Conservation (phyloP, 768 basidiomycete species). For the button mushroom (Agaricus bisporus) region DNA sequence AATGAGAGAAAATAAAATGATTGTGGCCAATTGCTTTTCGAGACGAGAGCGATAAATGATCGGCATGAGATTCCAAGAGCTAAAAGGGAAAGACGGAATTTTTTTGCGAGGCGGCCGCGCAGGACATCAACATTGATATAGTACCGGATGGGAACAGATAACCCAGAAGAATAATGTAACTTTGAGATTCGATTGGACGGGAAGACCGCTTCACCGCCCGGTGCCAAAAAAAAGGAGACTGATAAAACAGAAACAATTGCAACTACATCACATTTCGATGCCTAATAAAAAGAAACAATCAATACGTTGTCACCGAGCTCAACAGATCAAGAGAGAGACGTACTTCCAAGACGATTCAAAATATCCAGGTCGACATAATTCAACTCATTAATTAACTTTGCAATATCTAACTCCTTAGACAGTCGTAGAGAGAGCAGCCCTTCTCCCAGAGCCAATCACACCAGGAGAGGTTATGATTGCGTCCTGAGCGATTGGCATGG, state of each 20-base stretch:
- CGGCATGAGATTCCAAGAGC: not conserved
- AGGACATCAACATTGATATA: not conserved
- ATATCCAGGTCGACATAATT: constrained; percentile 6
- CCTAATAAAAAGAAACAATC: not conserved
- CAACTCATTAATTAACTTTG: not conserved
- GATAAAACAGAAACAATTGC: not conserved
- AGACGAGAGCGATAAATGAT: not conserved
- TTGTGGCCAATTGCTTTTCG: not conserved
- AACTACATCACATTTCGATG: constrained; percentile 7
- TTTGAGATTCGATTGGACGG: not conserved
- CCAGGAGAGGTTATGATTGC: constrained; percentile 10
- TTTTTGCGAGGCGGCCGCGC: not conserved
- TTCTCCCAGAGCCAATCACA: constrained; percentile 7
- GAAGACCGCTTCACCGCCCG: not conserved
- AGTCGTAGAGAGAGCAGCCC: not conserved
- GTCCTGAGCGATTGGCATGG: constrained; percentile 37
- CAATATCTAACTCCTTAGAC: not conserved
- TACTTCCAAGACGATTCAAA: constrained; percentile 9
- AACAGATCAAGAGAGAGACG: not conserved
- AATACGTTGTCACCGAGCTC: not conserved
- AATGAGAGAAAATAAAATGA: too few species aligned
- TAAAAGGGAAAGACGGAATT: not conserved
- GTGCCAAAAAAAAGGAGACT: constrained; percentile 2
- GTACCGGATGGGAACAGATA: not conserved
- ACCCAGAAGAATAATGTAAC: not conserved